Evolutionary conservation across 495 filamentous ascomycete genomes (phyloP), one percentile per base, ranked within the genome.

Genomic region (Neurospora sp.): DNA sequence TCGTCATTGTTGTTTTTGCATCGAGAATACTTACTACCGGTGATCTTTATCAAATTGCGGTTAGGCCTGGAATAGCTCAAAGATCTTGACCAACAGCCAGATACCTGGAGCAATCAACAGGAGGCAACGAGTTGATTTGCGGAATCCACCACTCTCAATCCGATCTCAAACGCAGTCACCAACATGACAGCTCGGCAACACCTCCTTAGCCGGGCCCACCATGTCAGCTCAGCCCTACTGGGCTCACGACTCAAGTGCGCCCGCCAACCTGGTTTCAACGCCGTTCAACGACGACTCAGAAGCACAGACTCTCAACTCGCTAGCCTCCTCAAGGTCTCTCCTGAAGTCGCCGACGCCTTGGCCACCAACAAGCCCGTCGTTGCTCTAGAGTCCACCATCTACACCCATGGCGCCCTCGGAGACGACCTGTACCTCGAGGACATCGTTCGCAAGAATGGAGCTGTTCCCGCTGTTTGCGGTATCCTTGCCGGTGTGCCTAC

Each of bases 401-500:
- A 86, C 62, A 85, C 80, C 39, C 79, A 84, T 89, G 96, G 96
- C 35, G 94, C 94, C 76, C 91, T 96, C 42, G 93, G 93, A 73
- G 90, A 93, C 3, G 92, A 94, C 42, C 87, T 99, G 7, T 90
- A 91, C 18, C 85, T 97, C 16, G 95, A 98, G 81, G 87, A 87
- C 9, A 83, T 94, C 9, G 90, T 98, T 46, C 90, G 96, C 71
- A 80, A 83, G 9, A 88, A 94, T 82, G 96, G 96, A 41, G 96
- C 89, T 18, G 88, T 98, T 27, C 96, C 96, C n/a, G 96, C 96
- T 20, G 96, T 95, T 2, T 92, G 96, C 79, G 96, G 93, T 48
- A 86, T 99, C 27, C 78, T 97, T 9, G 88, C 90, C 75, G 96
- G 96, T 39, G 83, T 94, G 59, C 93, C 94, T 16, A 88, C 87